These are phyloP conservation scores for Candida coquimbonensis DNA, from an alignment of 805 yeast genomes.

Conservation along the genomic window DNA sequence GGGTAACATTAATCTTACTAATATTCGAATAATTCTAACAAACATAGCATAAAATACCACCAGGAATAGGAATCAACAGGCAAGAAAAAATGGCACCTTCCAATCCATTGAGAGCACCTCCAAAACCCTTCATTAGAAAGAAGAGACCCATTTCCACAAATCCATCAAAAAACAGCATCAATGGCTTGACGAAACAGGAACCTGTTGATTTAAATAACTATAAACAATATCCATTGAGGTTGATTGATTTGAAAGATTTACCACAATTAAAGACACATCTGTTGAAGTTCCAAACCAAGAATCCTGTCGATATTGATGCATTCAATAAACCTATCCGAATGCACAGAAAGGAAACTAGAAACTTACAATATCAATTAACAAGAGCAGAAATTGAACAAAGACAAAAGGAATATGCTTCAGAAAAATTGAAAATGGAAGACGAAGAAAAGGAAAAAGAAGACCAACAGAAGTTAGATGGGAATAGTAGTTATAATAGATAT, in stretches of 20 bases:
- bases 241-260: slow-evolving; percentile 66
- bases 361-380: slow-evolving; percentile 79
- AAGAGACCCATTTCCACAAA: not conserved
- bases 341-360: slow-evolving; percentile 91
- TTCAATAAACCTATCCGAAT: slow-evolving; percentile 80
- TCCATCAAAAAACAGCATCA: not conserved
- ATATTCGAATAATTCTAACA: not conserved
- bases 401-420: slow-evolving; percentile 40
- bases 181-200: slow-evolving; percentile 1
- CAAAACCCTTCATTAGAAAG: not conserved
- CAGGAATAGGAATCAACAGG: not conserved
- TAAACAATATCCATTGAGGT: slow-evolving; percentile 44
- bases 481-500: slow-evolving; percentile 11
- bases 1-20: too few relatives aligned
- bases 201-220: slow-evolving; percentile 25
- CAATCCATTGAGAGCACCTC: slow-evolving; percentile 2
- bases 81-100: slow-evolving; percentile 3
- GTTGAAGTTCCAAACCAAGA: slow-evolving; percentile 69
- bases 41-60: too few relatives aligned
- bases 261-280: slow-evolving; percentile 73
- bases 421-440: slow-evolving; percentile 17
- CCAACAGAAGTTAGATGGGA: slow-evolving; percentile 16
- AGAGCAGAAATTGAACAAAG: slow-evolving; percentile 67
- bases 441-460: slow-evolving; percentile 25
- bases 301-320: slow-evolving; percentile 61